phyloP scores from a whole-genome alignment of 805 yeast species.

The Candida sanyiensis region DNA sequence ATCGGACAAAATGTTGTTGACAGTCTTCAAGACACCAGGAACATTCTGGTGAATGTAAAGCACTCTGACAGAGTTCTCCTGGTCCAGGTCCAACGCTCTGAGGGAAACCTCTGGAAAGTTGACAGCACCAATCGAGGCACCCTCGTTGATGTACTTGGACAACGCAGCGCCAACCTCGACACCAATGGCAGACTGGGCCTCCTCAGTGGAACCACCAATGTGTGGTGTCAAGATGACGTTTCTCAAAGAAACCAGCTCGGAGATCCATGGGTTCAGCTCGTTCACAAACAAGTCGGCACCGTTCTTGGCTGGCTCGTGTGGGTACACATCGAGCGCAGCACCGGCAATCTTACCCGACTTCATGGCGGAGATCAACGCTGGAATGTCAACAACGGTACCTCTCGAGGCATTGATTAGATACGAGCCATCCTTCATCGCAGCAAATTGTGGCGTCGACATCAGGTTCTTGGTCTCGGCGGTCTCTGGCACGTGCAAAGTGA shows the following conservation, averaged over 20 bases:
- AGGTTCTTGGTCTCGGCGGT: slow-evolving; percentile 87
- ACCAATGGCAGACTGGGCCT: slow-evolving; percentile 97
- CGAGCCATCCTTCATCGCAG: slow-evolving; percentile 94
- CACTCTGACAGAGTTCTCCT: slow-evolving; percentile 84
- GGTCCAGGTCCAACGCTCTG: slow-evolving; percentile 82
- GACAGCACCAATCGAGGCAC: slow-evolving; percentile 90
- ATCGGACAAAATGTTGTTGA: slow-evolving; percentile 88
- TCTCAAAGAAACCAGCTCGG: slow-evolving; percentile 74
- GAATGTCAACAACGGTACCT: slow-evolving; percentile 96
- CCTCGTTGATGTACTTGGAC: slow-evolving; percentile 91
- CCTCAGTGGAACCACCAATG: slow-evolving; percentile 98
- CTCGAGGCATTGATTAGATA: slow-evolving; percentile 94
- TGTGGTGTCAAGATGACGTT: slow-evolving; percentile 94
- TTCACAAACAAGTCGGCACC: slow-evolving; percentile 76
- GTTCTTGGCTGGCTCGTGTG: slow-evolving; percentile 95
- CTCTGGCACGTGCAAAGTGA: slow-evolving; percentile 92
- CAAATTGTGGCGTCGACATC: slow-evolving; percentile 84
- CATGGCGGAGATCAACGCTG: slow-evolving; percentile 87
- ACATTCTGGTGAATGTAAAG: slow-evolving; percentile 95
- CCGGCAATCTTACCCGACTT: slow-evolving; percentile 93
- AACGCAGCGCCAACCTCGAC: slow-evolving; percentile 86
- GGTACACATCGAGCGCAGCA: slow-evolving; percentile 94
- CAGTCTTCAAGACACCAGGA: slow-evolving; percentile 97
- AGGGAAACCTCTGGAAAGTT: slow-evolving; percentile 98
- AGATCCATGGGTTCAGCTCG: slow-evolving; percentile 74